phyloP scores from a whole-genome alignment of 179 eudicot genomes.

The Camellia oleifera region DNA sequence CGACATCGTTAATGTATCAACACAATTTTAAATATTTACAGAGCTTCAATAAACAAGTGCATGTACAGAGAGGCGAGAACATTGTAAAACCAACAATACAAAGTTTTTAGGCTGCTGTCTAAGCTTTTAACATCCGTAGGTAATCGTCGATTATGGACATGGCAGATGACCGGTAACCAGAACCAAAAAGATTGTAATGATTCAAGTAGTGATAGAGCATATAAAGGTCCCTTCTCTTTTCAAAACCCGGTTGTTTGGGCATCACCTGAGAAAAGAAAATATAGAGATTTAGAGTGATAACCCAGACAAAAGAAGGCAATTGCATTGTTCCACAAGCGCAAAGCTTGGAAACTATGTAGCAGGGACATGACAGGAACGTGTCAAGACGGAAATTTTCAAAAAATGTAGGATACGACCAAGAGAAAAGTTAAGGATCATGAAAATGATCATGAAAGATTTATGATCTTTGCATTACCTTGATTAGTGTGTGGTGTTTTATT shows the following conservation, averaged over 20 bases:
- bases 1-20: neutral
- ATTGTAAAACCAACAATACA: neutral
- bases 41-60: neutral
- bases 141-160: constrained; percentile 89
- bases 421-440: too few relatives aligned
- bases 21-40: neutral
- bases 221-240: constrained; percentile 80
- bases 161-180: constrained; percentile 89
- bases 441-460: too few relatives aligned
- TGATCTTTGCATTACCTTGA: too few relatives aligned
- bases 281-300: neutral
- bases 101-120: neutral
- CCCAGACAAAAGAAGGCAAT: neutral
- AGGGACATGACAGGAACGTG: too few relatives aligned
- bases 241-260: constrained; percentile 93
- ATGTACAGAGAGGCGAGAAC: neutral
- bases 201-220: constrained; percentile 91
- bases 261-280: constrained; percentile 56
- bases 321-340: neutral
- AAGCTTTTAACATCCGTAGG: constrained; percentile 61
- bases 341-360: neutral
- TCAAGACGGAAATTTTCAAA: too few relatives aligned
- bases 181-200: constrained; percentile 93
- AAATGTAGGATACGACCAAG: too few relatives aligned
- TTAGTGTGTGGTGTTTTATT: too few relatives aligned